Conservation (phyloP, 805 yeast species). For the Candida vaughaniae region DNA sequence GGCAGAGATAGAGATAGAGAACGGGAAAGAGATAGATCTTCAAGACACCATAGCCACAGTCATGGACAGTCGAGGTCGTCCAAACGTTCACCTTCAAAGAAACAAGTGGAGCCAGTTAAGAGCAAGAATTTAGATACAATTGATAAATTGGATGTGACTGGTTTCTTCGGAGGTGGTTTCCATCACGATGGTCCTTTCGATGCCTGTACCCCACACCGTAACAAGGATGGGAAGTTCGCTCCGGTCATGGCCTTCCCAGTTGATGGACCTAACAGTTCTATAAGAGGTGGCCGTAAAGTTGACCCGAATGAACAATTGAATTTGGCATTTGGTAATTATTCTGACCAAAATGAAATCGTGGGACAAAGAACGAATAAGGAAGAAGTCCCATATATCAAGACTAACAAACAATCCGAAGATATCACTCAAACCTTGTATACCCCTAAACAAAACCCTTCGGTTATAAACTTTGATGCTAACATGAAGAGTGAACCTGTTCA, state of each 20-base stretch:
- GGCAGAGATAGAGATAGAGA: slow-evolving; percentile 19
- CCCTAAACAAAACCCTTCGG: slow-evolving; percentile 50
- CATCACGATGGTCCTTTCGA: slow-evolving; percentile 99
- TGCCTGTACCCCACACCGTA: slow-evolving; percentile 96
- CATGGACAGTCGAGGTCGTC: slow-evolving; percentile 2
- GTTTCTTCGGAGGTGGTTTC: slow-evolving; percentile 88
- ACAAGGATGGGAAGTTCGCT: slow-evolving; percentile 69
- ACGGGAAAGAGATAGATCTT: slow-evolving; percentile 8
- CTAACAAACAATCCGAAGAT: slow-evolving; percentile 19
- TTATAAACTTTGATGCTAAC: slow-evolving; percentile 70
- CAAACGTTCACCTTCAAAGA: slow-evolving; percentile 34
- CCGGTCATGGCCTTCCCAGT: slow-evolving; percentile 95
- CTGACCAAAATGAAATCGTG: slow-evolving; percentile 44
- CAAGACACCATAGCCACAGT: slow-evolving; percentile 10
- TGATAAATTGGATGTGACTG: slow-evolving; percentile 94
- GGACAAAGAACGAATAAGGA: slow-evolving; percentile 21
- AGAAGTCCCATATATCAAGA: slow-evolving; percentile 17
- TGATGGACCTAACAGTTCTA: slow-evolving; percentile 89
- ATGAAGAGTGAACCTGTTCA: slow-evolving; percentile 71
- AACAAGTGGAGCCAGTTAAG: slow-evolving; percentile 45
- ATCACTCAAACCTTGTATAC: slow-evolving; percentile 25
- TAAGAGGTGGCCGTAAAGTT: slow-evolving; percentile 61
- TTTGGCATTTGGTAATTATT: slow-evolving; percentile 71
- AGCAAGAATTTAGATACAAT: slow-evolving; percentile 86
- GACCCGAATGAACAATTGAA: slow-evolving; percentile 56